These are phyloP conservation scores for Diplodia sapinea DNA, from an alignment of 2,329 filamentous ascomycete species.

Conservation along the genomic window DNA sequence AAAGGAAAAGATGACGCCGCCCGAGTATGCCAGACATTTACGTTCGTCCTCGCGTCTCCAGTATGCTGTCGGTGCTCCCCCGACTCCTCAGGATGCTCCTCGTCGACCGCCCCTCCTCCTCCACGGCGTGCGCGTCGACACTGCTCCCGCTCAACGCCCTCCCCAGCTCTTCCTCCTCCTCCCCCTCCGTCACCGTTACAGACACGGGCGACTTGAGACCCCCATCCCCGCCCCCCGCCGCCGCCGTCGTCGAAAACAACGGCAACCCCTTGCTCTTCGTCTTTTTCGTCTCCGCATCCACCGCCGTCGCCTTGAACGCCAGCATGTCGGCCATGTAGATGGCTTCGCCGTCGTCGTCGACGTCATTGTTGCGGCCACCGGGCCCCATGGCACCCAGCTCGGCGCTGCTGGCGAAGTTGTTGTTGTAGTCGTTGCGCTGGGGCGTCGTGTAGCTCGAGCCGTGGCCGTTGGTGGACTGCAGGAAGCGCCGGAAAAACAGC, in stretches of 20 bases:
- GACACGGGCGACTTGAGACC: neutral
- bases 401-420: neutral
- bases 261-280: too few relatives aligned
- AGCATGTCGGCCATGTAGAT: conserved; percentile 13
- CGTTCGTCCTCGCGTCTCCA: neutral
- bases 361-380: too few relatives aligned
- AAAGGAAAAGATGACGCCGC: neutral
- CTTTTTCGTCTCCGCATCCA: too few relatives aligned
- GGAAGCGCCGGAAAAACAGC: conserved; percentile 42
- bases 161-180: too few relatives aligned
- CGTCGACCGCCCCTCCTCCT: neutral
- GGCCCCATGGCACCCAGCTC: neutral
- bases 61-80: neutral
- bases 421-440: neutral
- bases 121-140: neutral
- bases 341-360: neutral
- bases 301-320: neutral
- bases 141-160: too few relatives aligned
- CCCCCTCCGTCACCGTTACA: neutral
- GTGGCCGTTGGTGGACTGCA: neutral
- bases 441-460: neutral
- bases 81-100: neutral
- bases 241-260: too few relatives aligned
- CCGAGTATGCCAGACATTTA: neutral
- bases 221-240: neutral